Evolutionary conservation across 495 filamentous ascomycete genomes (phyloP), one percentile per base, ranked within the genome.

Genomic region (Amphirosellinia nigrospora): DNA sequence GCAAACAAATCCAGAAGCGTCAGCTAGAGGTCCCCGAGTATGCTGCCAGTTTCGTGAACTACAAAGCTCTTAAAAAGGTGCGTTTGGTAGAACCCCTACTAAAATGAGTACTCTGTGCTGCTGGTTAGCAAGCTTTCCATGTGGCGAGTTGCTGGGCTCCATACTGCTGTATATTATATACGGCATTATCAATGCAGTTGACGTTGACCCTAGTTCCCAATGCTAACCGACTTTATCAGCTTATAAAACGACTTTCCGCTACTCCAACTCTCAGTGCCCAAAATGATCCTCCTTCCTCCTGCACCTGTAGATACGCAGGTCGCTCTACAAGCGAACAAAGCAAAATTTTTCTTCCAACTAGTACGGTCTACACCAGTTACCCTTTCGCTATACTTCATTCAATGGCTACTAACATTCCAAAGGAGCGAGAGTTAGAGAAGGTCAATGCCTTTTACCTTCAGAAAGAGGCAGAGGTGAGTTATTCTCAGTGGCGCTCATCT

Each of bases 1-100:
- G 96, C 79, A 99, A 99, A 86, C 92, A 97, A 75, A 96, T 98
- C 72, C 96, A 98, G 84, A 97, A 96, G 86, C 90, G 94, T 79
- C 95, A 98, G 85, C 93, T 99, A 74, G 96, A 99, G 81, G 93
- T 99, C 41, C 96, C 96, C 43, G 96, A 99, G 86, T 99, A 99
- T 91, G 96, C 95, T 58, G 93, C 95, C 61, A 97, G 93, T 82
- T 98, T 99, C 79, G 94, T 98, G 62, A 98, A 99, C 82, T 99
- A 99, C 84, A 99, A 99, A 84, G 95, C 93, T 66, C 85, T 99
- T 71, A 99, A 99, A 81, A 98, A 98, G 92, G 96, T 97, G 74
- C 55, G 77, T 74, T 70, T 61, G 32, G n/a, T 68, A 39, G 34
- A 55, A 55, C 21, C 15, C 59, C 58, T 2, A 50, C 45, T 15